Percentiles rank a stretch among this genome's conserved stretches.
These are phyloP conservation scores for Lasiodiplodia gonubiensis DNA, from an alignment of 2,329 filamentous ascomycete species.

Conservation along the genomic window DNA sequence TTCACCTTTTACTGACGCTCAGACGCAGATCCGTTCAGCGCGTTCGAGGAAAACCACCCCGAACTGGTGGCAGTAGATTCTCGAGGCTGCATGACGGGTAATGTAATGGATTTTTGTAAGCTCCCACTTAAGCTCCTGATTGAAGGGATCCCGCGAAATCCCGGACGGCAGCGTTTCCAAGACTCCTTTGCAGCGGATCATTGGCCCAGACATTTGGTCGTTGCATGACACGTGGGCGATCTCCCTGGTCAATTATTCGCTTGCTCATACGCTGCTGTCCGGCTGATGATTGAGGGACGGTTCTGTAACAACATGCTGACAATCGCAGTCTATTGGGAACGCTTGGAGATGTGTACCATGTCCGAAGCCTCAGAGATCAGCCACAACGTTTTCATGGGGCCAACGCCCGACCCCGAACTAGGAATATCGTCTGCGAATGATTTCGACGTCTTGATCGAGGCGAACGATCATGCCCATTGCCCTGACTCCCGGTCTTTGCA, in stretches of 20 bases:
- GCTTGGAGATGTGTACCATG: slow-evolving; percentile 92
- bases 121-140: slow-evolving; percentile 25
- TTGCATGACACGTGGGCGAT: neutral
- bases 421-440: slow-evolving; percentile 57
- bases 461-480: slow-evolving; percentile 81
- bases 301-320: slow-evolving; percentile 6
- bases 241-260: neutral
- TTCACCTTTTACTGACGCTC: slow-evolving; percentile 44
- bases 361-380: slow-evolving; percentile 87
- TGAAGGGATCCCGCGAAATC: neutral
- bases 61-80: slow-evolving; percentile 78
- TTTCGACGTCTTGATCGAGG: slow-evolving; percentile 87
- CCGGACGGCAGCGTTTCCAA: neutral
- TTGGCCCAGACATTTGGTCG: neutral
- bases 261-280: neutral
- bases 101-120: slow-evolving; percentile 81
- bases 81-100: slow-evolving; percentile 72
- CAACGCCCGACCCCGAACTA: slow-evolving; percentile 73
- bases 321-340: slow-evolving; percentile 73
- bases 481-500: slow-evolving; percentile 71
- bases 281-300: neutral
- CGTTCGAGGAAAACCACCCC: slow-evolving; percentile 73
- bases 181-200: neutral
- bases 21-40: slow-evolving; percentile 63
- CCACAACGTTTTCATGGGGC: slow-evolving; percentile 87